Conservation (phyloP, 495 filamentous ascomycete genomes). For the Venustampulla echinocandica region DNA sequence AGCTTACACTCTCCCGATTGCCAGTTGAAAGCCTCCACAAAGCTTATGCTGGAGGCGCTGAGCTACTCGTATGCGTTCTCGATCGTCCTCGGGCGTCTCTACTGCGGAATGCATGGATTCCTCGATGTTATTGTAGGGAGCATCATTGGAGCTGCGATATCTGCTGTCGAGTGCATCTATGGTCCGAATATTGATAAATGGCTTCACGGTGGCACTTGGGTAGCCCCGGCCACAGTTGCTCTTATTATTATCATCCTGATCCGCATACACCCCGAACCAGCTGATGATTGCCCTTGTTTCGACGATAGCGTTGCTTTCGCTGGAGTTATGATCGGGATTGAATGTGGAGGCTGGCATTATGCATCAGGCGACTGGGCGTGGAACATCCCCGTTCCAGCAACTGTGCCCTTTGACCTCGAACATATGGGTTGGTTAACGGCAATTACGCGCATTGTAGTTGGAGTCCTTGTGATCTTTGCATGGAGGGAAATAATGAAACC, state of each 20-base stretch:
- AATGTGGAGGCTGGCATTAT: constrained; percentile 75
- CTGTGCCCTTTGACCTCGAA: constrained; percentile 55
- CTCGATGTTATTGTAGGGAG: constrained; percentile 78
- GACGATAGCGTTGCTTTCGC: constrained; percentile 94
- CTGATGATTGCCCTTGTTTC: constrained; percentile 94
- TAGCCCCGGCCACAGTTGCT: constrained; percentile 49
- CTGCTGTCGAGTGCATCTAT: constrained; percentile 63
- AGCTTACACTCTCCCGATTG: constrained; percentile 50
- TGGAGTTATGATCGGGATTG: constrained; percentile 74
- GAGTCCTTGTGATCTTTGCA: constrained; percentile 72
- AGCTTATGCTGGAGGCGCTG: constrained; percentile 50
- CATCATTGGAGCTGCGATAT: constrained; percentile 47
- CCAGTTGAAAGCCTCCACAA: constrained; percentile 40
- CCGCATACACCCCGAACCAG: constrained; percentile 88
- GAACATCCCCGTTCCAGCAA: constrained; percentile 48
- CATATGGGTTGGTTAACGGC: constrained; percentile 53
- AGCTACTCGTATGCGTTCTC: constrained; percentile 82
- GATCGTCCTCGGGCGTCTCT: constrained; percentile 81
- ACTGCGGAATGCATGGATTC: constrained; percentile 98
- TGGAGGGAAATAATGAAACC: constrained; percentile 90
- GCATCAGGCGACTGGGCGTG: constrained; percentile 45
- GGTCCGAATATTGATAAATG: constrained; percentile 59
- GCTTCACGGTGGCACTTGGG: constrained; percentile 47
- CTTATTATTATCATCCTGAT: constrained; percentile 65
- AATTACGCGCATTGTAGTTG: constrained; percentile 58